These are phyloP conservation scores for Acer yangbiense DNA, from an alignment of 345 rosid species.

Conservation along the genomic window DNA sequence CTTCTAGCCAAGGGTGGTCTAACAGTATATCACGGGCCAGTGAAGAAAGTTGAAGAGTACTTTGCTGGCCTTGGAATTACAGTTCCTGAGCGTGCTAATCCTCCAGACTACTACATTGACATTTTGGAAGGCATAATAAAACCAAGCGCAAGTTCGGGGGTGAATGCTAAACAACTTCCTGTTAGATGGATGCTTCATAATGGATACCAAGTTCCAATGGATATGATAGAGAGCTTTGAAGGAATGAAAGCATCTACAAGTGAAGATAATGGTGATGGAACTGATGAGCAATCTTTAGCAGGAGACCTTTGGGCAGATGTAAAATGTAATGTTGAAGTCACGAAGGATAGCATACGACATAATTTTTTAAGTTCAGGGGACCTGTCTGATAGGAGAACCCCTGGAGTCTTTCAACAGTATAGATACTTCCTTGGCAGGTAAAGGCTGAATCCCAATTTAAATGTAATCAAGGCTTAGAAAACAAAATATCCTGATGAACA, in stretches of 20 bases:
- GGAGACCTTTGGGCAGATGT: constrained; percentile 89
- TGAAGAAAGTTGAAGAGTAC: constrained; percentile 90
- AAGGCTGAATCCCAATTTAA: constrained; percentile 6
- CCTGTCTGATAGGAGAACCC: constrained; percentile 68
- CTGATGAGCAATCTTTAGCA: constrained; percentile 59
- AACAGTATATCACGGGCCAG: constrained; percentile 91
- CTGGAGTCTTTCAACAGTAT: constrained; percentile 68
- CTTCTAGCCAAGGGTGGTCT: constrained; percentile 97
- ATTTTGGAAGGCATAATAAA: constrained; percentile 91
- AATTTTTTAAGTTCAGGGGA: constrained; percentile 58
- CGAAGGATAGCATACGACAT: constrained; percentile 57
- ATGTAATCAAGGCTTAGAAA: not conserved
- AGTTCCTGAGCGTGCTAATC: constrained; percentile 91
- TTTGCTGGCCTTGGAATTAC: constrained; percentile 74
- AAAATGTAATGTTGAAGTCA: constrained; percentile 58
- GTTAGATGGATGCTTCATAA: constrained; percentile 99
- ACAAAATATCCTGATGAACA: not conserved
- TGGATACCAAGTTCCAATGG: constrained; percentile 81
- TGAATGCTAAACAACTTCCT: constrained; percentile 78
- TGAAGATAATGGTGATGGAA: constrained; percentile 40
- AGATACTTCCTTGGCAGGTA: constrained; percentile 96
- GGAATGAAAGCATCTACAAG: constrained; percentile 47
- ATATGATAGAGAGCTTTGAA: constrained; percentile 73
- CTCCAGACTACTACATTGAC: constrained; percentile 97
- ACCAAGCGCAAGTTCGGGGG: constrained; percentile 57